These are phyloP conservation scores for Pneumocystis jirovecii DNA, from an alignment of 1,139 yeast species.

Conservation along the genomic window DNA sequence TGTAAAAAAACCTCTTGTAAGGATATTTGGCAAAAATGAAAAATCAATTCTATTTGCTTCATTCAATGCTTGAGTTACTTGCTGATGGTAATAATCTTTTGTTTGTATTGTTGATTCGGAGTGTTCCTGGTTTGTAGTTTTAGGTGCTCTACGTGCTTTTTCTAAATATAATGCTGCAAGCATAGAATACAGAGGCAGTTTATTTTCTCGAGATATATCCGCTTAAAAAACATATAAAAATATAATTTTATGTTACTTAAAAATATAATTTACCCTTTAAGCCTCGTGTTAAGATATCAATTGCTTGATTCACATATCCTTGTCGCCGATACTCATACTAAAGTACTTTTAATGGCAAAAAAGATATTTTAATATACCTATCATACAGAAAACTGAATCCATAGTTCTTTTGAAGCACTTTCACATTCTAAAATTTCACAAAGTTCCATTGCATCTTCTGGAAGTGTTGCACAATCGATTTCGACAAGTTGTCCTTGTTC, in stretches of 20 bases:
- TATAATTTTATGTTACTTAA: background rate
- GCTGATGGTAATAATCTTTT: slow-evolving; percentile 20
- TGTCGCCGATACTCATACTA: slow-evolving; percentile 54
- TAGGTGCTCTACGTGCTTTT: slow-evolving; percentile 30
- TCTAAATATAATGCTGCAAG: slow-evolving; percentile 61
- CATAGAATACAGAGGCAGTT: slow-evolving; percentile 43
- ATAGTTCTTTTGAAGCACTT: slow-evolving; percentile 56
- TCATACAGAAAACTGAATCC: slow-evolving; percentile 31
- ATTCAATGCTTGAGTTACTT: slow-evolving; percentile 25
- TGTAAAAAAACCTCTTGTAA: slow-evolving; percentile 43
- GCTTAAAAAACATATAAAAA: background rate
- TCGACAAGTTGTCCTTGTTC: slow-evolving; percentile 48
- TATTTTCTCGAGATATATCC: slow-evolving; percentile 30
- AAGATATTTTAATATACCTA: background rate
- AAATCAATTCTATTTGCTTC: slow-evolving; percentile 29
- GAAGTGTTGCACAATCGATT: slow-evolving; percentile 54
- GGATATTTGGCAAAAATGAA: slow-evolving; percentile 34
- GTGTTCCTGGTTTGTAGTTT: slow-evolving; percentile 6
- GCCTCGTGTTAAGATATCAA: slow-evolving; percentile 49
- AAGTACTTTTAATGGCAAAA: background rate
- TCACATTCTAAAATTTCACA: slow-evolving; percentile 66
- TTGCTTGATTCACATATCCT: slow-evolving; percentile 46
- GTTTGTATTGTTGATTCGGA: slow-evolving; percentile 23
- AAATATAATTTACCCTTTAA: slow-evolving; percentile 26
- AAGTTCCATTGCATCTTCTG: slow-evolving; percentile 77